phyloP scores from a whole-genome alignment of 176 grass and related monocot genomes.

The Rhynchospora breviuscula region DNA sequence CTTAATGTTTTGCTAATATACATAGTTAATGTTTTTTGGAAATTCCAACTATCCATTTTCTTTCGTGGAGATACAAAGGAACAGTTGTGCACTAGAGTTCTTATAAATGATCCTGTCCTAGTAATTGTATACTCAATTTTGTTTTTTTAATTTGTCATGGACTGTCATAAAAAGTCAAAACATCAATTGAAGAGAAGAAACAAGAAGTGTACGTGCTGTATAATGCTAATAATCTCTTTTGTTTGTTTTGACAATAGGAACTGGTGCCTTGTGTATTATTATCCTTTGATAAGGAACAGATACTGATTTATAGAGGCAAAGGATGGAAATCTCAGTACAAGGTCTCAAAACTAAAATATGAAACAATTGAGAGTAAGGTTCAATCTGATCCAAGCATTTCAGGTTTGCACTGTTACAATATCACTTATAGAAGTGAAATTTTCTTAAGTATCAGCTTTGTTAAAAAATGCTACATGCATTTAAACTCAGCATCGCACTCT shows the following conservation, averaged over 20 bases:
- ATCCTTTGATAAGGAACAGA: conserved; percentile 84
- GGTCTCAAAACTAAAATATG: conserved; percentile 36
- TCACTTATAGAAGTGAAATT: neutral
- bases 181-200: too few species aligned
- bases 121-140: neutral
- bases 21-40: too few species aligned
- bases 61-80: too few species aligned
- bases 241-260: conserved; percentile 52
- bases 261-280: conserved; percentile 89
- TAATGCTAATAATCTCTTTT: neutral
- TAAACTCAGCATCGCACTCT: conserved; percentile 7
- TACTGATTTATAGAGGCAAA: conserved; percentile 85
- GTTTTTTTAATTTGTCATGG: neutral
- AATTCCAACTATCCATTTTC: too few species aligned
- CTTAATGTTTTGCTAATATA: too few species aligned
- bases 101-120: too few species aligned
- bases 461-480: neutral
- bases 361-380: conserved; percentile 16
- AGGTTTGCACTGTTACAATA: conserved; percentile 34
- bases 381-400: conserved; percentile 39
- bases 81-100: too few species aligned
- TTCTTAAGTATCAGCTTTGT: conserved; percentile 2
- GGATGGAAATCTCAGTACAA: conserved; percentile 88
- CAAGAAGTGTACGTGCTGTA: too few species aligned
- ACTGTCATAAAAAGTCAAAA: too few species aligned